A percentile compares a stretch with the other conserved stretches of the same genome.
phyloP scores from a whole-genome alignment of 2,329 filamentous ascomycete genomes.

The Talaromyces sp. region DNA sequence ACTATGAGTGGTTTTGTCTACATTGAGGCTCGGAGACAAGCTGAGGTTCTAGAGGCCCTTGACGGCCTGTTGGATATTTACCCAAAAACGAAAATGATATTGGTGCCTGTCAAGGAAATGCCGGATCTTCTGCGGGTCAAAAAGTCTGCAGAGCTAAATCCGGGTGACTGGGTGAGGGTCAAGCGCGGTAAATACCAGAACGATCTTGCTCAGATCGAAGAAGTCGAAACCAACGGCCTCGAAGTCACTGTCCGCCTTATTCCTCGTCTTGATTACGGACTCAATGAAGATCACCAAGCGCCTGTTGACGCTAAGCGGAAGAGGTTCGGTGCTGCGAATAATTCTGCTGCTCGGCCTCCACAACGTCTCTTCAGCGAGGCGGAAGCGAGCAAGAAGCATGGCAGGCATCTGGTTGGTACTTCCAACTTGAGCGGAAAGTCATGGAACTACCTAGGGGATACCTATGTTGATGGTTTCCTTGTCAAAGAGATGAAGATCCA shows the following conservation, averaged over 20 bases:
- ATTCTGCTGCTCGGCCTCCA: slow-evolving; percentile 67
- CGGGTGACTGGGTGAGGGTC: slow-evolving; percentile 88
- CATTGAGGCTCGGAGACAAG: slow-evolving; percentile 82
- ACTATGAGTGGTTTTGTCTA: slow-evolving; percentile 95
- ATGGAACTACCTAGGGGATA: slow-evolving; percentile 82
- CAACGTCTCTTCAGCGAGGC: slow-evolving; percentile 88
- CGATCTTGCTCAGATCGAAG: slow-evolving; percentile 86
- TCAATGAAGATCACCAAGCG: slow-evolving; percentile 70
- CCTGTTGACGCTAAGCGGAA: slow-evolving; percentile 70
- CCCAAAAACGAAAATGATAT: slow-evolving; percentile 75
- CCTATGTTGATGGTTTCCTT: slow-evolving; percentile 88
- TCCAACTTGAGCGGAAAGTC: slow-evolving; percentile 58
- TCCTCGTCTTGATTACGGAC: slow-evolving; percentile 84
- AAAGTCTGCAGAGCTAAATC: slow-evolving; percentile 79
- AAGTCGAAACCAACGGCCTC: slow-evolving; percentile 87
- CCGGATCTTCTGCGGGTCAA: slow-evolving; percentile 87
- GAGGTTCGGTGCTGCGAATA: slow-evolving; percentile 50
- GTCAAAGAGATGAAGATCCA: slow-evolving; percentile 92
- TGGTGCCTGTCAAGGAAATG: slow-evolving; percentile 96
- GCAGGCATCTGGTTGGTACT: slow-evolving; percentile 54
- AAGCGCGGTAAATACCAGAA: slow-evolving; percentile 76
- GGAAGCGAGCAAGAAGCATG: slow-evolving; percentile 85
- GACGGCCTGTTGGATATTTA: slow-evolving; percentile 88
- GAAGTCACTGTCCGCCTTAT: slow-evolving; percentile 84
- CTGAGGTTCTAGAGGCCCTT: slow-evolving; percentile 76